Evolutionary conservation across 805 yeast species (phyloP).

Genomic region (Candida insectalens): DNA sequence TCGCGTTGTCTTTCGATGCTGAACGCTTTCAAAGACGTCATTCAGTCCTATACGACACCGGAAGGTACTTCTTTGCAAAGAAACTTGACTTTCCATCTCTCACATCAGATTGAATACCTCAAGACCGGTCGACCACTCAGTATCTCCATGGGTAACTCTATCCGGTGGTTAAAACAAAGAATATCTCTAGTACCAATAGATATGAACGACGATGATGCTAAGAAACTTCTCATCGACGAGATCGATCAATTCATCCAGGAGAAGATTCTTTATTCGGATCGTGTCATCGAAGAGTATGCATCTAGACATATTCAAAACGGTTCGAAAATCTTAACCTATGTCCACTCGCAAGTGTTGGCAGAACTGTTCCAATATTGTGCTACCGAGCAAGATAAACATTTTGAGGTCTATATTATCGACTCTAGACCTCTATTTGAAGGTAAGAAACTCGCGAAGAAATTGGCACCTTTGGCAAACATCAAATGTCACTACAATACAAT

Average conservation of each 20-base stretch:
- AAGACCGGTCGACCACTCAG: slow-evolving; percentile 87
- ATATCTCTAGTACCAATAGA: slow-evolving; percentile 77
- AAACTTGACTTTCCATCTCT: slow-evolving; percentile 77
- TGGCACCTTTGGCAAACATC: slow-evolving; percentile 50
- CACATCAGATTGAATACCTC: slow-evolving; percentile 87
- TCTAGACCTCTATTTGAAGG: slow-evolving; percentile 95
- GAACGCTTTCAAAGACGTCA: slow-evolving; percentile 72
- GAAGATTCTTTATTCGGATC: slow-evolving; percentile 74
- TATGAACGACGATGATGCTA: slow-evolving; percentile 57
- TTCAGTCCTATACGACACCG: slow-evolving; percentile 76
- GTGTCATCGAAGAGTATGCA: slow-evolving; percentile 74
- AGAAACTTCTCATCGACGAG: slow-evolving; percentile 46
- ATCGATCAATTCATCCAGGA: slow-evolving; percentile 80
- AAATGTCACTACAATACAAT: slow-evolving; percentile 72
- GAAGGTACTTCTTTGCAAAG: slow-evolving; percentile 76
- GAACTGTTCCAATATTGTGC: slow-evolving; percentile 67
- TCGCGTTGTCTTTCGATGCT: slow-evolving; percentile 81
- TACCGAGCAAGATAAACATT: slow-evolving; percentile 46
- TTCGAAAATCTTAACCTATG: slow-evolving; percentile 77
- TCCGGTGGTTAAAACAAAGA: slow-evolving; percentile 93
- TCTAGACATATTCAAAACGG: slow-evolving; percentile 66
- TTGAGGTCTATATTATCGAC: slow-evolving; percentile 81
- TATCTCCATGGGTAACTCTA: slow-evolving; percentile 95
- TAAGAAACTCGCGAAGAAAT: slow-evolving; percentile 55
- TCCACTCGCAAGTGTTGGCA: slow-evolving; percentile 76